Base-by-base conservation (phyloP, 176 grass and related monocot genomes). In the Aegilops umbellulata region DNA sequence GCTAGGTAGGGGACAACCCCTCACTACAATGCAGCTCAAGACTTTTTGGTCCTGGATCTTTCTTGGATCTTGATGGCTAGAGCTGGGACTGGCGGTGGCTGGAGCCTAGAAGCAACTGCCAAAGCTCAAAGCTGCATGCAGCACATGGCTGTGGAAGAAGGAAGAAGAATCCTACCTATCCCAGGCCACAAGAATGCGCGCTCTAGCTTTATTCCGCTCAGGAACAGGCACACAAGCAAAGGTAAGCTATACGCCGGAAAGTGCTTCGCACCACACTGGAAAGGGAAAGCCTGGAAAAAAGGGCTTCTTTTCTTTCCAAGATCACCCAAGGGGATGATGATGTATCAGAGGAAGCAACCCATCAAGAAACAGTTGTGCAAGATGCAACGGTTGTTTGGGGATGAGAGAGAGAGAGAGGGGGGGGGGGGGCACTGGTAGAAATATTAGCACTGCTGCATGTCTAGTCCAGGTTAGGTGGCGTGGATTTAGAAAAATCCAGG, bases 1-100 rank as follows among this genome's bases (percentile, higher is more conserved):
- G 74, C 3, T 46, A 46, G 42, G 35, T 46, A 46, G 42, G 35
- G 75, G 83, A 70, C 70, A 78, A 72, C 24, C 23, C 38, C 81
- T 82, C 30, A 68, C 38, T 39, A 39, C 8, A 39, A 39, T 90
- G 84, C 65, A 17, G 69, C 81, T 19, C 66, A 25, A 84, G 76
- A 83, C 29, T 87, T 84, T 62, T 62, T 14, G 46, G 25, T 73
- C 35, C 76, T 84, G 68, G 30, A 87, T 84, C 76, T 84, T 74
- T 84, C 76, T 87, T 87, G 85, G 89, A 91, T 87, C 85, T 87
- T 84, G 89, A 70, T 41, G 81, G 76, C 69, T 58, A 83, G 86
- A 90, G 79, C 7, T 62, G 65, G 13, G 67, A 46, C 42, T 46
- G 42, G 63, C 3, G 23, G 69, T 42, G 41, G 69, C 22, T 20